These are phyloP conservation scores for Monosporascus cannonballus DNA, from an alignment of 2,329 filamentous ascomycete genomes.

Conservation along the genomic window DNA sequence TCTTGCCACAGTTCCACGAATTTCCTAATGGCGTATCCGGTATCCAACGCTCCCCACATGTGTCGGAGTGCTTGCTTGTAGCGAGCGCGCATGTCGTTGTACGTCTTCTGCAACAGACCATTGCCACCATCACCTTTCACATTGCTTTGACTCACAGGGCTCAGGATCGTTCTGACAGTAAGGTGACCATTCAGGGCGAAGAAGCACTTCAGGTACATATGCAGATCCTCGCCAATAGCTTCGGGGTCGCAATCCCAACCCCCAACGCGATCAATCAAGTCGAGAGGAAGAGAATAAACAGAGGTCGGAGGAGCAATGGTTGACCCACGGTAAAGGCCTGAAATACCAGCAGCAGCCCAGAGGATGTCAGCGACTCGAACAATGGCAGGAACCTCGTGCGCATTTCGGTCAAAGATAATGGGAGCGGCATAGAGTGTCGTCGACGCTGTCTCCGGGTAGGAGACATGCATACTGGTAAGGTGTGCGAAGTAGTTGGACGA, in stretches of 20 bases:
- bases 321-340: constrained; percentile 59
- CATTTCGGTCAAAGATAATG: constrained; percentile 69
- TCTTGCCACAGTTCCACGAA: constrained; percentile 51
- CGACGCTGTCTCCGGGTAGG: constrained; percentile 51
- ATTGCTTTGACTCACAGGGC: constrained; percentile 68
- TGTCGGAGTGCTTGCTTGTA: constrained; percentile 68
- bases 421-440: constrained; percentile 64
- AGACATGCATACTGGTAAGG: constrained; percentile 57
- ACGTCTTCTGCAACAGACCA: constrained; percentile 44
- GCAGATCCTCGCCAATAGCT: constrained; percentile 69
- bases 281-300: constrained; percentile 64
- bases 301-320: constrained; percentile 65
- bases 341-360: constrained; percentile 66
- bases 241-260: constrained; percentile 68
- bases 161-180: constrained; percentile 56
- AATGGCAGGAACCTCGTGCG: constrained; percentile 59
- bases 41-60: constrained; percentile 71
- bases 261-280: constrained; percentile 60
- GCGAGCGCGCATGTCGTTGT: constrained; percentile 55
- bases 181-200: constrained; percentile 67
- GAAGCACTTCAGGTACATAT: constrained; percentile 76
- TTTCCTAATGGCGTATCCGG: constrained; percentile 57
- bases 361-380: constrained; percentile 68
- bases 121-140: constrained; percentile 54
- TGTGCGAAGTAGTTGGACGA: constrained; percentile 61